These are phyloP conservation scores for Fusarium multiceps DNA, from an alignment of 2,329 filamentous ascomycete genomes.

Conservation along the genomic window DNA sequence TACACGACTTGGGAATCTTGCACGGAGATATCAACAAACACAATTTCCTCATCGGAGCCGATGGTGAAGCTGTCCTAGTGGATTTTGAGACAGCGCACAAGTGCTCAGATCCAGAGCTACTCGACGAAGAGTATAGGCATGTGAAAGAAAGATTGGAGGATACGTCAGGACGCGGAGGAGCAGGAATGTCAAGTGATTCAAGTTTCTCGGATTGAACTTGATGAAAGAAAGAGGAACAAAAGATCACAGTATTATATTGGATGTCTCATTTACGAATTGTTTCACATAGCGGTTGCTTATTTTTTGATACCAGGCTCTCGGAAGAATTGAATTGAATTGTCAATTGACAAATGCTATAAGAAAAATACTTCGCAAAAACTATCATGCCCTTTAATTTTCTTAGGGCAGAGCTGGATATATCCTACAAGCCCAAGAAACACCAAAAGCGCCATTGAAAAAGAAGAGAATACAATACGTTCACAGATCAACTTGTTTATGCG, in stretches of 20 bases:
- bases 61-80: conserved; percentile 44
- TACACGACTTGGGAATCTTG: conserved; percentile 50
- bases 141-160: conserved; percentile 41
- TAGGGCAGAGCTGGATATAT: conserved; percentile 7
- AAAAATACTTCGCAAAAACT: background rate
- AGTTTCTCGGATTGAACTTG: conserved; percentile 38
- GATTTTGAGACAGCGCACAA: conserved; percentile 51
- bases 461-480: background rate
- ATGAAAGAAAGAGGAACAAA: background rate
- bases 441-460: conserved; percentile 27
- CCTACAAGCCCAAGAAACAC: conserved; percentile 32
- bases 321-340: conserved; percentile 11
- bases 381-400: conserved; percentile 11
- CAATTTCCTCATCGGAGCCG: conserved; percentile 49
- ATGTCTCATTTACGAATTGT: conserved; percentile 9
- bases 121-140: conserved; percentile 42
- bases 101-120: conserved; percentile 34
- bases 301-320: conserved; percentile 27
- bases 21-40: conserved; percentile 52
- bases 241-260: conserved; percentile 3
- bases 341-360: conserved; percentile 23
- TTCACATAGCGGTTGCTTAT: conserved; percentile 8
- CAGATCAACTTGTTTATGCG: conserved; percentile 19
- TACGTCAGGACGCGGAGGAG: conserved; percentile 42
- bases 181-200: conserved; percentile 43